Base-by-base conservation (phyloP, 1,284 basidiomycete genomes). In the Golubevia pallescens region DNA sequence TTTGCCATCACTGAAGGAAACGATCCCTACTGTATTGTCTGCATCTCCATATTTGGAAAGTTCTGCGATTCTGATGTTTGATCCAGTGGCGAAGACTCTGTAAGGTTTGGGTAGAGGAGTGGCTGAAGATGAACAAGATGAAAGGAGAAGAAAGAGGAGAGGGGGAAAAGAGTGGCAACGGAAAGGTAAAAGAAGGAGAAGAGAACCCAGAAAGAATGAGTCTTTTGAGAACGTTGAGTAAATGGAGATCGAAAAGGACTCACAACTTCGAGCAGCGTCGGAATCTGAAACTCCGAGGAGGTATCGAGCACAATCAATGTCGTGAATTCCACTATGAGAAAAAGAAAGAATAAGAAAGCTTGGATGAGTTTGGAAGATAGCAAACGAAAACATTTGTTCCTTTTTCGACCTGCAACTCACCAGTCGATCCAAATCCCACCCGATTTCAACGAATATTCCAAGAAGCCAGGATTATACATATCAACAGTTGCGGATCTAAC, bases 41-140 rank as follows among this genome's bases (percentile, higher is more conserved):
- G 69, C 70, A 66, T 84, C 81, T 7, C 68, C 64, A 16, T 63
- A 53, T 20, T 71, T 38, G 13, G 52, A 64, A 19, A 84, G 71
- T 54, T 78, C 78, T 38, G 77, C 74, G 68, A 79, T 73, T 8
- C 65, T 67, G n/a, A 74, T 68, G 55, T 71, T 80, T 28, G 62
- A 65, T 1, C 80, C 81, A 2, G 63, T 58, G 1, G 77, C 78
- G 42, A 71, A 75, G 34, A 79, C 77, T 7, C 68, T 60, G 10
- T 60, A 19, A 13, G 38, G 32, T 2, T 32, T 23, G 21, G 34
- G 34, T 38, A 38, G 34, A 38, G 34, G 34, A 38, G 34, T 38
- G 34, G 34, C 34, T 38, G 34, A 38, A 38, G 34, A 38, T n/a
- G n/a, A n/a, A n/a, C n/a, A n/a, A n/a, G n/a, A 38, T 38, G 3